Base-by-base conservation (phyloP, 2,329 filamentous ascomycete species). In the Colletotrichum cereale region DNA sequence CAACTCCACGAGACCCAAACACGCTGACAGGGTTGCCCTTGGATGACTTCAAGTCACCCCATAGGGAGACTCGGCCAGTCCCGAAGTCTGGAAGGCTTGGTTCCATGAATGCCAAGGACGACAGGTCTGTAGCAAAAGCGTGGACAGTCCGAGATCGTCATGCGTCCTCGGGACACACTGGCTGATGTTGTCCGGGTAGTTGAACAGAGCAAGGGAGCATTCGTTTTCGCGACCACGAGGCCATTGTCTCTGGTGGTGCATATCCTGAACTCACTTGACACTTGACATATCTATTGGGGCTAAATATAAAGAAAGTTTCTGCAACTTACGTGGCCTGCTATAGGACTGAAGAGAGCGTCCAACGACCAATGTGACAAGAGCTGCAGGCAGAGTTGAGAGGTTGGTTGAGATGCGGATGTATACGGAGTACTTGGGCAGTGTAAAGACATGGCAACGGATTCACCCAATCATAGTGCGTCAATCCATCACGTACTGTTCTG, bases 1-100 rank as follows among this genome's bases (percentile, higher is more conserved):
- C 31, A 52, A 58, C 58, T n/a, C 65, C 68, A 60, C 56, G 68
- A 68, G 34, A 58, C 42, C 65, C 66, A 63, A 71, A 68, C 65
- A 71, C 58, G 68, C 64, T 50, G 48, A 52, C 31, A 44, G 48
- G 26, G 42, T n/a, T 38, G 36, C 38, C 36, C 63, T 71, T 18
- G 64, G 52, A 58, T 53, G 65, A 63, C 42, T 67, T 67, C 65
- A 63, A 40, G 65, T 65, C 68, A 68, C 68, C 58, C 52, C 57
- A 63, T 60, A 53, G 55, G 24, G 16, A 40, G 38, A 24, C 52
- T 55, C 55, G 66, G 64, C 50, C 36, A 29, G 36, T 44, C 26
- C 50, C 31, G 16, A 3, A 16, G 24, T 36, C 42, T 40, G 50
- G 52, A 38, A 42, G 63, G 29, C 53, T 48, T 26, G 62, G 50